phyloP scores from a whole-genome alignment of 169 alveolate species.

The Ichthyophthirius multifiliis region DNA sequence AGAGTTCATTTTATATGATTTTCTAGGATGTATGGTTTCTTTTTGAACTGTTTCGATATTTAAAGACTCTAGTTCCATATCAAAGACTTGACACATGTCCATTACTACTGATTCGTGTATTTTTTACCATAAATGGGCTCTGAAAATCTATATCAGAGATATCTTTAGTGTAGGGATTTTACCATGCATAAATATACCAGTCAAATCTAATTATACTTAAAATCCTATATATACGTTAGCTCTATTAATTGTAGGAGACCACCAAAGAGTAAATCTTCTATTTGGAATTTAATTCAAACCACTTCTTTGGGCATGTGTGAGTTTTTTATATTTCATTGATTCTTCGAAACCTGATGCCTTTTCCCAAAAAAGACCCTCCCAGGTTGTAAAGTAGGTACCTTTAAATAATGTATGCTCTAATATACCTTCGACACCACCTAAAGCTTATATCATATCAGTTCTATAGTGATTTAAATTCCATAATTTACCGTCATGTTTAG shows the following conservation, averaged over 20 bases:
- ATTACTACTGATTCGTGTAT: slow-evolving; percentile 99
- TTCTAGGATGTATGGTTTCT: slow-evolving; percentile 99
- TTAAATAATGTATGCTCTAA: slow-evolving; percentile 99
- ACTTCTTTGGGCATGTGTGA: slow-evolving; percentile 99
- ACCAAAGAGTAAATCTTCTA: slow-evolving; percentile 99
- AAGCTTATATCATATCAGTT: slow-evolving; percentile 99
- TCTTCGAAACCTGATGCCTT: slow-evolving; percentile 99
- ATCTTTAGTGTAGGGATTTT: slow-evolving; percentile 99
- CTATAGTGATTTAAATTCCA: slow-evolving; percentile 99
- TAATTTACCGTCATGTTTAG: slow-evolving; percentile 99
- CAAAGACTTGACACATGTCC: slow-evolving; percentile 99
- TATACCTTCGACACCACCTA: slow-evolving; percentile 99
- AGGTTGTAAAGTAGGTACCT: slow-evolving; percentile 99
- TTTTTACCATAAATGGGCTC: slow-evolving; percentile 99
- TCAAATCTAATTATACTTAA: slow-evolving; percentile 99
- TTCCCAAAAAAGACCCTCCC: slow-evolving; percentile 99
- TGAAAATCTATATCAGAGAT: slow-evolving; percentile 98
- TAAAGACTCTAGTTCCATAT: slow-evolving; percentile 96
- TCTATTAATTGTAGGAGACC: slow-evolving; percentile 99
- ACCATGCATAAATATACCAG: slow-evolving; percentile 99
- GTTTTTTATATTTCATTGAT: slow-evolving; percentile 98
- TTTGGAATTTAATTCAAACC: slow-evolving; percentile 99
- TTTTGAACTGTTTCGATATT: slow-evolving; percentile 99
- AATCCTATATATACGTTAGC: slow-evolving; percentile 99
- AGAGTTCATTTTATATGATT: slow-evolving; percentile 99